Evolutionary conservation across 2,329 filamentous ascomycete genomes (phyloP), one percentile per base, ranked within the genome.

Genomic region (Clonostachys rhizophaga): DNA sequence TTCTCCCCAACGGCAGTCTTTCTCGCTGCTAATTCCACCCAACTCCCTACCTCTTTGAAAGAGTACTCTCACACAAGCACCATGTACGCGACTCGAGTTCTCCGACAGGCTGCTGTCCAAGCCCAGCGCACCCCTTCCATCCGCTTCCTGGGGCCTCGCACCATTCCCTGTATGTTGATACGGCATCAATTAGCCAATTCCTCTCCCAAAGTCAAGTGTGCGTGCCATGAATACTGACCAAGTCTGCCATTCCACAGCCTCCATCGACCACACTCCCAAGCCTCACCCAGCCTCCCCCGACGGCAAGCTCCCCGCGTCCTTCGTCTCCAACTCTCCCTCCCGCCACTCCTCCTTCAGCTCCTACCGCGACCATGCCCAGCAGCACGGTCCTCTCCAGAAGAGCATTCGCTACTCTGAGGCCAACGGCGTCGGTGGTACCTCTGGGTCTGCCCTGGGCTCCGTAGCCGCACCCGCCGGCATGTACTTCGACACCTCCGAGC

Each of bases 401-500:
- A 73, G 72, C 42, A 73, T 81, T 52, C 67, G 67, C 53, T 56
- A 55, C 49, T 50, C 52, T 49, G 58, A 57, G 5, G 56, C 54
- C 33, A 30, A 30, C 24, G 73, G 74, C 55, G 65, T 79, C 51
- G 89, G 89, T 54, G 79, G 81, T 58, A 65, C 73, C 48, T 66
- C 87, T 10, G 91, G 89, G 47, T 70, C 81, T 50, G 72, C 84
- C 36, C 76, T 96, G 11, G 91, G 92, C 42, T 71, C 87, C 12
- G 75, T 97, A 51, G 65, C 78, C 55, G 78, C 91, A 36, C 78
- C 78, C 50, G 69, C 82, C 59, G 92, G 92, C 56, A 74, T 89
- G 66, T 90, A 79, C 68, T 96, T 96, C 64, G 94, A 97, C 68
- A 83, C 91, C 57, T 88, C 83, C 57, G 88, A 99, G 71, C 83